phyloP scores from a whole-genome alignment of 306 rosid species.

The Lotus japonicus region DNA sequence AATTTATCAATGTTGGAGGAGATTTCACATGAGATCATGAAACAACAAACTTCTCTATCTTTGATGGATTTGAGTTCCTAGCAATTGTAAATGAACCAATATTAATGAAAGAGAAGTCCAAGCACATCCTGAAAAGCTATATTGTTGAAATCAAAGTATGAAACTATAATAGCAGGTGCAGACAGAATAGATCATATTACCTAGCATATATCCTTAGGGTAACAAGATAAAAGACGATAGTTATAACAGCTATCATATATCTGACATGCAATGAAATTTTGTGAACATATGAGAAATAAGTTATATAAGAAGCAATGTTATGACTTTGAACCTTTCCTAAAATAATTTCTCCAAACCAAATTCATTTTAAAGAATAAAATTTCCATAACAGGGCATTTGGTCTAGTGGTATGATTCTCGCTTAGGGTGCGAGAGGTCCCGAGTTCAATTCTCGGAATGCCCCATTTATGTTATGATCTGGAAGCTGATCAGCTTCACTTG shows the following conservation, averaged over 20 bases:
- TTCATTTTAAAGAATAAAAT: too few species aligned
- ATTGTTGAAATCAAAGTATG: background rate
- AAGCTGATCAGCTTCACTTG: too few species aligned
- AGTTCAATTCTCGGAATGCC: too few species aligned
- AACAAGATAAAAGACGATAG: background rate
- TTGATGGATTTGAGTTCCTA: conserved; percentile 56
- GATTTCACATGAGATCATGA: conserved; percentile 69
- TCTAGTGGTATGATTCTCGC: too few species aligned
- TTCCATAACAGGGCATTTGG: too few species aligned
- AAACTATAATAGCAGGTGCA: background rate
- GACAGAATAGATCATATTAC: background rate
- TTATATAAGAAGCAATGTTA: too few species aligned
- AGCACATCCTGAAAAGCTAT: background rate
- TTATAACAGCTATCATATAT: background rate
- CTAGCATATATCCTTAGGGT: background rate
- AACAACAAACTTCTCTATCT: conserved; percentile 64
- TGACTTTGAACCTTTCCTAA: too few species aligned
- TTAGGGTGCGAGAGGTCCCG: background rate
- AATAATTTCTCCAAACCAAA: too few species aligned
- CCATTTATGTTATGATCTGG: too few species aligned
- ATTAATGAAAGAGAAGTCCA: background rate
- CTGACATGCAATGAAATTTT: background rate
- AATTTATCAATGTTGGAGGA: conserved; percentile 52
- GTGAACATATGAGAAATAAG: too few species aligned
- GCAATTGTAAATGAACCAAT: conserved; percentile 19